Percentiles rank a stretch among this genome's conserved stretches.
These are phyloP conservation scores for Pleurotus cornucopiae DNA, from an alignment of 768 basidiomycete species.

Conservation along the genomic window DNA sequence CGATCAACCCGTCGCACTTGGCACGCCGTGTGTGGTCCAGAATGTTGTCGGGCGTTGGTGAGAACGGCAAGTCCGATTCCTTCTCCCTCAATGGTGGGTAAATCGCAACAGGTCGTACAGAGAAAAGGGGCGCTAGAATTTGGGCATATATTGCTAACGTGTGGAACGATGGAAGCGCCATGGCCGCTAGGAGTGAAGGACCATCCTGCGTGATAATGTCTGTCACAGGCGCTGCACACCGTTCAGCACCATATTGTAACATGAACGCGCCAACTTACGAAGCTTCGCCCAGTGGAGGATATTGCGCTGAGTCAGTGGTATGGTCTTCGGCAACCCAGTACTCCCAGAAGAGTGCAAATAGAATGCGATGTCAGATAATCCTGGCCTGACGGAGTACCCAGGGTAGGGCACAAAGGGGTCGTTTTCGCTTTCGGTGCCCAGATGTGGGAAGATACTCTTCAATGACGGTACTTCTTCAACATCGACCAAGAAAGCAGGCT, in stretches of 20 bases:
- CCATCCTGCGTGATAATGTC: constrained; percentile 13
- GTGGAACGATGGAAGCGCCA: constrained; percentile 37
- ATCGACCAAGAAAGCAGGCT: constrained; percentile 13
- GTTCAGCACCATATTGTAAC: neutral
- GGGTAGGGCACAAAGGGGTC: constrained; percentile 27
- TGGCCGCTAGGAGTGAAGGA: constrained; percentile 18
- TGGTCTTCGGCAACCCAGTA: constrained; percentile 6
- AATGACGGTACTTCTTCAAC: constrained; percentile 30
- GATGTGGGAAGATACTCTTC: constrained; percentile 30
- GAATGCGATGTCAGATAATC: constrained; percentile 21
- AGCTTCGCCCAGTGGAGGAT: constrained; percentile 15
- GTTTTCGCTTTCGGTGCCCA: constrained; percentile 27
- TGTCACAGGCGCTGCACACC: constrained; percentile 7
- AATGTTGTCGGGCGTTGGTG: constrained; percentile 35
- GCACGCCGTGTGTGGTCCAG: constrained; percentile 27
- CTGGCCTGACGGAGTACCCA: constrained; percentile 3
- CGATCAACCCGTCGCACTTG: constrained; percentile 24
- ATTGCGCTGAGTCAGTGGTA: neutral
- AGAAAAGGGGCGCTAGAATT: constrained; percentile 23
- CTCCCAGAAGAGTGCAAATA: constrained; percentile 22
- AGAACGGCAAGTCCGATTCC: constrained; percentile 22
- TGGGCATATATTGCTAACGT: constrained; percentile 25
- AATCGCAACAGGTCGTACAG: constrained; percentile 19
- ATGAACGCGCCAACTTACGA: constrained; percentile 20
- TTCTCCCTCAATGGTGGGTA: constrained; percentile 27